Evolutionary conservation across 495 filamentous ascomycete species (phyloP), one percentile per base, ranked within the genome.

Genomic region (Pseudotulostoma volvatum): DNA sequence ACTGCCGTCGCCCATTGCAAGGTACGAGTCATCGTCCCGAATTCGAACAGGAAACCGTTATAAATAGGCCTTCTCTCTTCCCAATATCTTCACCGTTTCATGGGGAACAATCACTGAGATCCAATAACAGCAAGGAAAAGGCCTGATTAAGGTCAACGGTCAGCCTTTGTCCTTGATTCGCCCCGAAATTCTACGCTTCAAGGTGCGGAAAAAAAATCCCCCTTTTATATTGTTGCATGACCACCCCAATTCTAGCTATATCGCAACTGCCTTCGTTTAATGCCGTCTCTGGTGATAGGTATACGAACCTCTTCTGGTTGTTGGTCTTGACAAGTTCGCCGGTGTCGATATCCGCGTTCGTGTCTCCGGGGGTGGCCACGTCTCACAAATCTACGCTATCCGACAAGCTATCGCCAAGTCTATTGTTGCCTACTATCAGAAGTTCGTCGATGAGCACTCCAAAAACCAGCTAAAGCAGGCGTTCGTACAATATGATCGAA

Each of bases 341-440:
- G 69, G 75, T 53, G 82, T 96, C 69, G 90, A 97, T 59, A 97
- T 97, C 76, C 84, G 90, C 51, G 81, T 96, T 55, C 84, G 86
- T 46, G 90, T 97, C 55, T 73, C 79, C 49, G 90, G 90, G 63
- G 90, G 90, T 78, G 90, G 90, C 70, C 92, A 96, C 74, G 81
- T 83, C 44, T 96, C 90, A 16, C 90, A 96, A 66, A 76, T 97
- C 67, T 97, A 96, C 70, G 90, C 90, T 53, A 84, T 93, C 70
- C 86, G 90, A 53, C 90, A 97, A 74, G 88, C 92, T 48, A 96
- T 97, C 64, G 77, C 87, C 67, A 97, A 97, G 74, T 83, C 80
- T 54, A 84, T 93, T 49, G 83, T 97, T 56, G 87, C 90, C 64
- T 97, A 96, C 81, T 96, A 94, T 81, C 90, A 95, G 76, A 97